phyloP scores from a whole-genome alignment of 306 rosid species.

The Spatholobus suberectus region DNA sequence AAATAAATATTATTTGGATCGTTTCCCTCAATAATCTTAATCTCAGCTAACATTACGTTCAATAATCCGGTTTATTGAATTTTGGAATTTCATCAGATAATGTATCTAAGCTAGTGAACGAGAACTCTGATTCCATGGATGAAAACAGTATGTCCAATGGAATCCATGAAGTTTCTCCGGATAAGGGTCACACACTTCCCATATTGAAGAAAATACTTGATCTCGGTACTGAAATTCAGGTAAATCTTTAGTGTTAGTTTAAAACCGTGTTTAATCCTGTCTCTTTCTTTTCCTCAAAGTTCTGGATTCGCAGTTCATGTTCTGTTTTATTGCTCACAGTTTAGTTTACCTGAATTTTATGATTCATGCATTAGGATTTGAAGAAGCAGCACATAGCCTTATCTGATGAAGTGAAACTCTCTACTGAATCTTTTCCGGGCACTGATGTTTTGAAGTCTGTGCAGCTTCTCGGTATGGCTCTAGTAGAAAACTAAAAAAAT shows the following conservation, averaged over 20 bases:
- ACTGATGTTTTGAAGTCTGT: slow-evolving; percentile 64
- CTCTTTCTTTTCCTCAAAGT: neutral
- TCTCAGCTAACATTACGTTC: neutral
- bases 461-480: slow-evolving; percentile 69
- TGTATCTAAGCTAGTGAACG: slow-evolving; percentile 43
- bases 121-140: slow-evolving; percentile 51
- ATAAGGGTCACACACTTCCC: slow-evolving; percentile 75
- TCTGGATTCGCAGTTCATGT: neutral
- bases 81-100: slow-evolving; percentile 40
- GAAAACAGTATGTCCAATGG: slow-evolving; percentile 57
- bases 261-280: neutral
- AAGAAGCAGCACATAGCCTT: slow-evolving; percentile 67
- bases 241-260: slow-evolving; percentile 15
- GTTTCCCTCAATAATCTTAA: neutral
- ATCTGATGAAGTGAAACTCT: slow-evolving; percentile 63
- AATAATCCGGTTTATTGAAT: neutral
- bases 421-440: slow-evolving; percentile 64
- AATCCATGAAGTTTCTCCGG: slow-evolving; percentile 61
- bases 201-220: slow-evolving; percentile 72
- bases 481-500: neutral
- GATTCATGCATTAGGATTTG: slow-evolving; percentile 62
- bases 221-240: slow-evolving; percentile 74
- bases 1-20: neutral
- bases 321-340: neutral
- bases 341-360: slow-evolving; percentile 23